Conservation (phyloP, 495 filamentous ascomycete genomes). For the Lasiosphaeria hispida region DNA sequence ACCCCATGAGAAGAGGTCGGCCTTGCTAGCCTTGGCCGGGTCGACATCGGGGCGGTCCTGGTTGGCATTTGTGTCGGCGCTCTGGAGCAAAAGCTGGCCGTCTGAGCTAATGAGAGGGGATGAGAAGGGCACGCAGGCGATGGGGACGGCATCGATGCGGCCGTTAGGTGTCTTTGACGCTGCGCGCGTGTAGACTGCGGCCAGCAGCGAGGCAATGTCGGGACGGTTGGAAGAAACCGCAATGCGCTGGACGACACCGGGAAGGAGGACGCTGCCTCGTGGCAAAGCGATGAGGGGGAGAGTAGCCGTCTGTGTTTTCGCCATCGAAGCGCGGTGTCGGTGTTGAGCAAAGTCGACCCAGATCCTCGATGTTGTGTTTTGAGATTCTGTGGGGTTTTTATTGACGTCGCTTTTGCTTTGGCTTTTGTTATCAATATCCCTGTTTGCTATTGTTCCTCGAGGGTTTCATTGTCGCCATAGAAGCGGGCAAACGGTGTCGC, state of each 20-base stretch:
- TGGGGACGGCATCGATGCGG: slow-evolving; percentile 60
- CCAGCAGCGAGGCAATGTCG: slow-evolving; percentile 79
- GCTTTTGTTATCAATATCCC: not conserved
- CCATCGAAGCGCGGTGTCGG: slow-evolving; percentile 10
- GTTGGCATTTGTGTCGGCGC: slow-evolving; percentile 42
- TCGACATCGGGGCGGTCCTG: slow-evolving; percentile 38
- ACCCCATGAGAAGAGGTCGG: slow-evolving; percentile 73
- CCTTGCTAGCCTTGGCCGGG: slow-evolving; percentile 56
- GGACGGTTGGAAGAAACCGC: slow-evolving; percentile 69
- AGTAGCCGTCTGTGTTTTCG: slow-evolving; percentile 35
- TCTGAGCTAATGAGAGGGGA: slow-evolving; percentile 65
- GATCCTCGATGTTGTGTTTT: not conserved
- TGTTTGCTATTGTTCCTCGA: not conserved
- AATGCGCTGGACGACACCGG: slow-evolving; percentile 74
- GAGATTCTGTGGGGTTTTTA: not conserved
- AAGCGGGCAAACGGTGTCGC: not conserved
- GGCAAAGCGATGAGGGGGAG: slow-evolving; percentile 76
- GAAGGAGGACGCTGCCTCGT: slow-evolving; percentile 72
- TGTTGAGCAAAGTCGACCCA: not conserved
- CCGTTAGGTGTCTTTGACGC: slow-evolving; percentile 61
- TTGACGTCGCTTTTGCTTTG: not conserved
- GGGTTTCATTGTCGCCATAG: slow-evolving; percentile 3
- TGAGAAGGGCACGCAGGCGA: slow-evolving; percentile 78
- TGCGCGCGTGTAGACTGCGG: slow-evolving; percentile 67
- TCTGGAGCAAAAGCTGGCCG: slow-evolving; percentile 67